These are phyloP conservation scores for Trypanosoma rangeli DNA, from an alignment of 208 protist genomes.

Conservation along the genomic window DNA sequence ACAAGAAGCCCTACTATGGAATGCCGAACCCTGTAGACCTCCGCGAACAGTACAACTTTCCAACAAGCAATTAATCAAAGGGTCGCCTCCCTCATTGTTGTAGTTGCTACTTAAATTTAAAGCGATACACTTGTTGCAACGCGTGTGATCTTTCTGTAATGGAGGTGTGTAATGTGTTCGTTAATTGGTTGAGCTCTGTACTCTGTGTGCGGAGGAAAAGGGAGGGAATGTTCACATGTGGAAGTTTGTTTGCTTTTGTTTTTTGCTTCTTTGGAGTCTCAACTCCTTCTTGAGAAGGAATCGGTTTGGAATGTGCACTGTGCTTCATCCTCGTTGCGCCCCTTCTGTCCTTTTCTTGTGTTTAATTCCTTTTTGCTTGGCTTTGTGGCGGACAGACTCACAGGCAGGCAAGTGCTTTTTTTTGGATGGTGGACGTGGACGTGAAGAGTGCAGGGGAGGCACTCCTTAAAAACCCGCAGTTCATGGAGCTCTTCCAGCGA, in stretches of 20 bases:
- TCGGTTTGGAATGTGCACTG: too few relatives aligned
- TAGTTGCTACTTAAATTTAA: background rate
- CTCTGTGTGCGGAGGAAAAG: background rate
- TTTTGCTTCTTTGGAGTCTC: background rate
- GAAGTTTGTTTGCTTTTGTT: background rate
- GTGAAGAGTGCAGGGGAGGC: slow-evolving; percentile 38
- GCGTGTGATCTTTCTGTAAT: background rate
- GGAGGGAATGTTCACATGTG: too few relatives aligned
- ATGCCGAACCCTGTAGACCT: slow-evolving; percentile 82
- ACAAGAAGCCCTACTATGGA: slow-evolving; percentile 63
- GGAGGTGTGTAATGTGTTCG: background rate
- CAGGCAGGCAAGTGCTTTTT: background rate
- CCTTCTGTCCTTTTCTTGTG: slow-evolving; percentile 23
- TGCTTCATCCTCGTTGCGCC: too few relatives aligned
- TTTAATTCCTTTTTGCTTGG: slow-evolving; percentile 12
- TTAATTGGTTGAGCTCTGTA: too few relatives aligned
- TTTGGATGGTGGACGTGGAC: slow-evolving; percentile 28
- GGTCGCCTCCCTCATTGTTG: background rate
- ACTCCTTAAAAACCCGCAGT: slow-evolving; percentile 76
- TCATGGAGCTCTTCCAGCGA: slow-evolving; percentile 78
- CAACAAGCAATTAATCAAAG: background rate
- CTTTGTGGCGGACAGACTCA: background rate
- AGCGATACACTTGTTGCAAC: background rate
- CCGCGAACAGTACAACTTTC: slow-evolving; percentile 60
- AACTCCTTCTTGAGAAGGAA: too few relatives aligned